Conservation (phyloP, 192 early-diverging fungal genomes). For the Coemansia sp. region DNA sequence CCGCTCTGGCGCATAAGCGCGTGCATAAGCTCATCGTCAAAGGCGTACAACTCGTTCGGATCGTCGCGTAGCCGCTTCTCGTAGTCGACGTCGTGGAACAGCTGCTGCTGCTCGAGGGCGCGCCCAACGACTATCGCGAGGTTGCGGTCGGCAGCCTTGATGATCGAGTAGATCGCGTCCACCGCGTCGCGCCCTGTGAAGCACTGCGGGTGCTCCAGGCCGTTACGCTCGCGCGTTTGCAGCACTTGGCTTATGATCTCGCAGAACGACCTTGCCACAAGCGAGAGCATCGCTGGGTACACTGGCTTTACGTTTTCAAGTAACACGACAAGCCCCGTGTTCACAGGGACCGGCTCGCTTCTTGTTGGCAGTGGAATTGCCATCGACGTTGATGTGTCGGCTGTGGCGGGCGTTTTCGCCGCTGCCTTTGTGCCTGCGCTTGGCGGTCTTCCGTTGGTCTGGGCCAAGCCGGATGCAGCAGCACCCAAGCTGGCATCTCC, state of each 20-base stretch:
- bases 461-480: neutral
- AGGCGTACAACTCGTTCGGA: conserved; percentile 79
- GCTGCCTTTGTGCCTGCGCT: neutral
- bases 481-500: conserved; percentile 1
- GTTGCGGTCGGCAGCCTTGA: conserved; percentile 84
- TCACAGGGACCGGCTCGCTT: conserved; percentile 17
- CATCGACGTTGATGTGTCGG: neutral
- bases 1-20: conserved; percentile 21
- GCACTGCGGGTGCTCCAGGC: conserved; percentile 78
- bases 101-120: conserved; percentile 84
- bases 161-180: conserved; percentile 78
- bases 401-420: conserved; percentile 6
- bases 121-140: conserved; percentile 85
- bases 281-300: conserved; percentile 73
- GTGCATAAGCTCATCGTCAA: conserved; percentile 57
- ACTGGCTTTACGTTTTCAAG: conserved; percentile 59
- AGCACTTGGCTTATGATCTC: conserved; percentile 58
- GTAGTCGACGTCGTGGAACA: conserved; percentile 92
- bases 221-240: conserved; percentile 72
- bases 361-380: neutral
- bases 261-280: conserved; percentile 69
- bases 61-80: conserved; percentile 87
- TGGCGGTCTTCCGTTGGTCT: neutral
- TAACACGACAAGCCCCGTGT: conserved; percentile 38
- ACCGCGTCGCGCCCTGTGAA: conserved; percentile 91